These are phyloP conservation scores for Artemisia argyi DNA, from an alignment of 129 eudicot genomes.

Conservation along the genomic window DNA sequence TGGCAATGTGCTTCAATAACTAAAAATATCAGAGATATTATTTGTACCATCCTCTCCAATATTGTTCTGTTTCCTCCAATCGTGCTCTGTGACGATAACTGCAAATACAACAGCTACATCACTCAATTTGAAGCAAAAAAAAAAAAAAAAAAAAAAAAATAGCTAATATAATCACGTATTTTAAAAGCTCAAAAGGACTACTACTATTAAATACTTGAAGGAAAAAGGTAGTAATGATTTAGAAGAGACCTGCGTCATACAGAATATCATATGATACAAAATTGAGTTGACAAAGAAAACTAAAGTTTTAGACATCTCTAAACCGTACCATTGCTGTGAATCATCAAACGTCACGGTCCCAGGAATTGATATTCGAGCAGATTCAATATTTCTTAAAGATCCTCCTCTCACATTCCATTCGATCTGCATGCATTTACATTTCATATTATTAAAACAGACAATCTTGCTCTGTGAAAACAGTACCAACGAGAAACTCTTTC, in stretches of 20 bases:
- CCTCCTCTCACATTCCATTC: constrained; percentile 98
- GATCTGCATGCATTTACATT: constrained; percentile 41
- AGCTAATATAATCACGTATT: constrained; percentile 6
- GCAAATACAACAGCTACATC: constrained; percentile 35
- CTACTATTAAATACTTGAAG: not conserved
- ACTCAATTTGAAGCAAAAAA: constrained; percentile 3
- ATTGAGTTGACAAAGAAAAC: not conserved
- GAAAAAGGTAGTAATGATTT: not conserved
- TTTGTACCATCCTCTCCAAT: constrained; percentile 95
- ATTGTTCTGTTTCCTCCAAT: constrained; percentile 85
- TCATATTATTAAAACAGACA: constrained; percentile 14
- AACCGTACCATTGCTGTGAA: constrained; percentile 70
- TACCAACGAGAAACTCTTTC: not conserved
- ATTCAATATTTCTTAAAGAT: constrained; percentile 80
- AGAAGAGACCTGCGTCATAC: not conserved
- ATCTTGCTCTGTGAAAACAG: constrained; percentile 13
- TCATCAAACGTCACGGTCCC: constrained; percentile 79
- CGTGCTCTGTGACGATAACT: constrained; percentile 81
- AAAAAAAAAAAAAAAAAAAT: too few relatives aligned
- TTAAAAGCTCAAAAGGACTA: not conserved
- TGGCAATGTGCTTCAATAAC: not conserved
- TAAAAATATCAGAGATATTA: constrained; percentile 3
- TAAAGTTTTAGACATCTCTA: constrained; percentile 1
- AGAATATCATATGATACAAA: not conserved
- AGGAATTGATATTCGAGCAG: constrained; percentile 94